phyloP scores from a whole-genome alignment of 1,284 basidiomycete species.

The Ustilago trichophora region DNA sequence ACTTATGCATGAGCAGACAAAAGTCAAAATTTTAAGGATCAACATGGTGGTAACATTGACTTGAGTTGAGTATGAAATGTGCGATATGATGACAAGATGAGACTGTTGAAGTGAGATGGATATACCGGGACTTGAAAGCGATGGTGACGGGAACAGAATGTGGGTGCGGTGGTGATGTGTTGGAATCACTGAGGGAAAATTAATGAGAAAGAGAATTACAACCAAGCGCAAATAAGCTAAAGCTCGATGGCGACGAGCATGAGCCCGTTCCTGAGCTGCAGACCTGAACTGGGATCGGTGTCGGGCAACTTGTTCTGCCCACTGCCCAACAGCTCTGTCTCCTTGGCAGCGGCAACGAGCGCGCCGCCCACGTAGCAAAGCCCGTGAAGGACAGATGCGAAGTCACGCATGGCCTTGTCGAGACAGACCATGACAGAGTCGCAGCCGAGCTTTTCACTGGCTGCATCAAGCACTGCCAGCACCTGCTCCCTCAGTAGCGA shows the following conservation, averaged over 20 bases:
- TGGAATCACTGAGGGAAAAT: slow-evolving; percentile 12
- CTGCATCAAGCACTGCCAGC: slow-evolving; percentile 55
- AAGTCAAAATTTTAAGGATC: too few relatives aligned
- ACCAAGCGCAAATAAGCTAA: too few relatives aligned
- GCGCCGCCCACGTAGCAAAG: slow-evolving; percentile 61
- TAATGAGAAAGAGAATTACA: background rate
- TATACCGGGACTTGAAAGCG: slow-evolving; percentile 9
- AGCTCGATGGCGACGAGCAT: slow-evolving; percentile 49
- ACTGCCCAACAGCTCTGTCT: background rate
- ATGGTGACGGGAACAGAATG: background rate
- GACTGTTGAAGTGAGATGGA: slow-evolving; percentile 36
- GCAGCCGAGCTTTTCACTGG: slow-evolving; percentile 52
- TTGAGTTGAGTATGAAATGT: slow-evolving; percentile 4
- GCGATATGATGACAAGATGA: slow-evolving; percentile 16
- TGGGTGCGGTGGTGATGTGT: background rate
- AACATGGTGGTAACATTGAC: slow-evolving; percentile 4
- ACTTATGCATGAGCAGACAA: too few relatives aligned
- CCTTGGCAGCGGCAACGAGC: slow-evolving; percentile 35
- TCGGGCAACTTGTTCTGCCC: slow-evolving; percentile 7
- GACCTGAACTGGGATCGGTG: slow-evolving; percentile 24
- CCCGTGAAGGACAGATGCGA: slow-evolving; percentile 52
- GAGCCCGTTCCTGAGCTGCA: slow-evolving; percentile 24
- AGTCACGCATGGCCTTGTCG: slow-evolving; percentile 43
- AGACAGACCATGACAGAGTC: slow-evolving; percentile 55
- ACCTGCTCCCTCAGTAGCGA: slow-evolving; percentile 54